These are phyloP conservation scores for Kodamaea jinghongensis DNA, from an alignment of 805 yeast genomes.

Conservation along the genomic window DNA sequence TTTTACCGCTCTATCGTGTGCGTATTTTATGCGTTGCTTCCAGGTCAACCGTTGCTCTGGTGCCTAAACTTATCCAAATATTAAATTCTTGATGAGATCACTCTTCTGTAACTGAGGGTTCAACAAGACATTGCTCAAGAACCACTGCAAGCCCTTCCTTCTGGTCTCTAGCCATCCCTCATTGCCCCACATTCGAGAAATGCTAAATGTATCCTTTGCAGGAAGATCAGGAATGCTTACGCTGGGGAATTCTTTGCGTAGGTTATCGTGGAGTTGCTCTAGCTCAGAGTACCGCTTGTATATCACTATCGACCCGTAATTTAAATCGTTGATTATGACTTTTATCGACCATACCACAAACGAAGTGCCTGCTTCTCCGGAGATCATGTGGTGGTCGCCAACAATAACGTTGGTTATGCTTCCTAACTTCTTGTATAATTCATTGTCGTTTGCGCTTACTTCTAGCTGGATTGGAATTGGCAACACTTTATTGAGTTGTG, in stretches of 20 bases:
- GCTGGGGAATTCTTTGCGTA: conserved; percentile 38
- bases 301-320: conserved; percentile 41
- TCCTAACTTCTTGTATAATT: conserved; percentile 2
- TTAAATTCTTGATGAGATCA: conserved; percentile 39
- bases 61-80: conserved; percentile 12
- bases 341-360: conserved; percentile 41
- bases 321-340: conserved; percentile 35
- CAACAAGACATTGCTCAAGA: conserved; percentile 51
- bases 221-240: conserved; percentile 51
- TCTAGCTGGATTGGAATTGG: conserved; percentile 40
- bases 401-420: conserved; percentile 41
- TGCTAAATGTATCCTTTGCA: conserved; percentile 44
- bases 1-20: neutral
- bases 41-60: no score
- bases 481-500: conserved; percentile 24
- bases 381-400: conserved; percentile 37
- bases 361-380: conserved; percentile 36
- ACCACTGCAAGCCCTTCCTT: conserved; percentile 57
- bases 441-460: conserved; percentile 15
- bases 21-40: neutral
- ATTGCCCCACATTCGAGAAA: conserved; percentile 37
- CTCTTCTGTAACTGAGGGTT: conserved; percentile 45
- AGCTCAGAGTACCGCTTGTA: conserved; percentile 69
- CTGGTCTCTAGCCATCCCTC: conserved; percentile 51
- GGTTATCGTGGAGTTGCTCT: conserved; percentile 40